Evolutionary conservation across 345 rosid genomes (phyloP).

Genomic region (Aquilaria sinensis): DNA sequence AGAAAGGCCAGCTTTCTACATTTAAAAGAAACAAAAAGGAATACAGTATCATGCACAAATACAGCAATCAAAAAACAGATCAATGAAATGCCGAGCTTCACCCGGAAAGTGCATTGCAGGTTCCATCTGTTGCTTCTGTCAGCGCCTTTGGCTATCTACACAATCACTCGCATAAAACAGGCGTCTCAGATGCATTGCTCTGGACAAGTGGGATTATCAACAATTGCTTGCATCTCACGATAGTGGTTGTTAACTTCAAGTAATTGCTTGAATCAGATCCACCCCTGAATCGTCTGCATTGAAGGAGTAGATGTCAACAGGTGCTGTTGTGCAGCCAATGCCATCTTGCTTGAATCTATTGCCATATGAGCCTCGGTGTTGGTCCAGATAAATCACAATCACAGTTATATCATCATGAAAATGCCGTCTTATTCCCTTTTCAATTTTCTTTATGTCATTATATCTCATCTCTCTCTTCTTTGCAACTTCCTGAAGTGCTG

Average conservation of each 20-base stretch:
- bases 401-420: slow-evolving; percentile 78
- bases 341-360: slow-evolving; percentile 20
- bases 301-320: slow-evolving; percentile 66
- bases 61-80: no score
- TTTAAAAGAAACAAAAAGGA: no score
- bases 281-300: slow-evolving; percentile 41
- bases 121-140: no score
- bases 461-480: slow-evolving; percentile 70
- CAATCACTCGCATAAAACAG: no score
- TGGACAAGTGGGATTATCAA: no score
- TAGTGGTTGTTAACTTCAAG: slow-evolving; percentile 3
- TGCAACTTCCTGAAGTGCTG: slow-evolving; percentile 66
- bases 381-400: slow-evolving; percentile 69
- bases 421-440: slow-evolving; percentile 61
- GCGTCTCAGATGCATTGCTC: no score
- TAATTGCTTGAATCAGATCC: slow-evolving; percentile 19
- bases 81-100: no score
- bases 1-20: no score
- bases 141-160: no score
- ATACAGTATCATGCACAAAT: no score
- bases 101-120: no score
- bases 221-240: no score
- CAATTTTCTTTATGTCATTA: slow-evolving; percentile 46
- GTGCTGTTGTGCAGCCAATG: slow-evolving; percentile 51
- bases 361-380: slow-evolving; percentile 25